A percentile compares a stretch with the other conserved stretches of the same genome.
Conservation (phyloP, 805 yeast species). For the Myxozyma udenii region DNA sequence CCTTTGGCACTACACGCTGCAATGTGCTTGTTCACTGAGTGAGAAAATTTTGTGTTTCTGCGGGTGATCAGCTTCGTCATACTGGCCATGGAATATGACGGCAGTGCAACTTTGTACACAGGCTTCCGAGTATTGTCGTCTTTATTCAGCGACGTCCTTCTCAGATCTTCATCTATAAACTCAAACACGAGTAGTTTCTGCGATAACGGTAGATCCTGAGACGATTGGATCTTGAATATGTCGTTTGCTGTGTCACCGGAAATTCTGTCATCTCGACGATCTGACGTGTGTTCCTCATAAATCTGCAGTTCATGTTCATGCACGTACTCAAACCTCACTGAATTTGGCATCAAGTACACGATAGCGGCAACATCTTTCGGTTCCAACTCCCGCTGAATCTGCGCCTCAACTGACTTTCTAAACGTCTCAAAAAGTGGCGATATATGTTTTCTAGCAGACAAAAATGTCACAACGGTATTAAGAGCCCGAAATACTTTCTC, state of each 20-base stretch:
- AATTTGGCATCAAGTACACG: constrained; percentile 11
- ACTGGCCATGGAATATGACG: constrained; percentile 16
- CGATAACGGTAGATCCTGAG: not conserved
- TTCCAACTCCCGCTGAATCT: constrained; percentile 41
- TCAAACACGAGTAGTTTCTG: constrained; percentile 18
- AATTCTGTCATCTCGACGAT: not conserved
- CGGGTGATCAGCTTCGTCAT: constrained; percentile 22
- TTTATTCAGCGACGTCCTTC: not conserved
- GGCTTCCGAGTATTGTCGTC: not conserved
- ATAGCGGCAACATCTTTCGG: constrained; percentile 19
- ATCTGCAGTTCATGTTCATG: constrained; percentile 20
- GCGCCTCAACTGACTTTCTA: constrained; percentile 51
- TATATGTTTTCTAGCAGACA: constrained; percentile 58
- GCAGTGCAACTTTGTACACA: constrained; percentile 17
- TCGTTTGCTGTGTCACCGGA: constrained; percentile 19
- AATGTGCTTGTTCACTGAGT: constrained; percentile 9
- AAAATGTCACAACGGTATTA: constrained; percentile 56
- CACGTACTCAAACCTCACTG: constrained; percentile 23
- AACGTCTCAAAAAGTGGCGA: constrained; percentile 56
- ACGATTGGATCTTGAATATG: constrained; percentile 11
- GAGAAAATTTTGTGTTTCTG: constrained; percentile 12
- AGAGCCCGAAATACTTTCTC: constrained; percentile 12
- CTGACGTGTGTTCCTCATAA: constrained; percentile 13
- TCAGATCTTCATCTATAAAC: constrained; percentile 20
- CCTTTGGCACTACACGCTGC: constrained; percentile 5